Conservation (phyloP, 1,284 basidiomycete genomes). For the Ustilago crameri region DNA sequence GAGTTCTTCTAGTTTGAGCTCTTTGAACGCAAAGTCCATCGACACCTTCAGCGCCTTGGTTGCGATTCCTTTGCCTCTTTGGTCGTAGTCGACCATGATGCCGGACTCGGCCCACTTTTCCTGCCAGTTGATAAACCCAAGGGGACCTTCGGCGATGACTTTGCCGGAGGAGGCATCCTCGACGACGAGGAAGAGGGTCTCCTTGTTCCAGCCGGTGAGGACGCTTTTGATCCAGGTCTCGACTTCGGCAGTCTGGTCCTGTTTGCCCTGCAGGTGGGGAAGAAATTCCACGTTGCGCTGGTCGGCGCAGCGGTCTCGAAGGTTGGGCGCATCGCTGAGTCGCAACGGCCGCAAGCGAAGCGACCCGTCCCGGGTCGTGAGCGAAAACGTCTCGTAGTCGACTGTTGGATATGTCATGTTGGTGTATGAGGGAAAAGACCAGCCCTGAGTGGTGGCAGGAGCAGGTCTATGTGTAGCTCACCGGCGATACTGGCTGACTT, state of each 20-base stretch:
- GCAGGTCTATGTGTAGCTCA: no score
- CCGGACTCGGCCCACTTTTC: slow-evolving; percentile 19
- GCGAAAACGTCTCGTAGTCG: slow-evolving; percentile 15
- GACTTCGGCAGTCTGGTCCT: slow-evolving; percentile 29
- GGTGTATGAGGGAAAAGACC: not conserved
- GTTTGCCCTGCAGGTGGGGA: slow-evolving; percentile 33
- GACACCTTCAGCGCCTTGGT: slow-evolving; percentile 21
- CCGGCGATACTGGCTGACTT: no score
- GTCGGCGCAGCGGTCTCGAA: slow-evolving; percentile 33
- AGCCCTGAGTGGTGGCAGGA: not conserved
- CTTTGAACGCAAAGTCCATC: slow-evolving; percentile 38
- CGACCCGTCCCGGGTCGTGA: not conserved
- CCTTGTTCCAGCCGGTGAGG: slow-evolving; percentile 29
- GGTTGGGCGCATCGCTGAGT: slow-evolving; percentile 27
- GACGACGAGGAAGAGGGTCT: slow-evolving; percentile 34
- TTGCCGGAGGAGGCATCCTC: slow-evolving; percentile 4
- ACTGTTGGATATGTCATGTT: slow-evolving; percentile 31
- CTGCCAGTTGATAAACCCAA: slow-evolving; percentile 30
- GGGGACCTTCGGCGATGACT: slow-evolving; percentile 32
- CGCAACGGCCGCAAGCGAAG: slow-evolving; percentile 19
- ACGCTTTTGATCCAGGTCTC: slow-evolving; percentile 25
- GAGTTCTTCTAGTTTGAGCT: slow-evolving; percentile 15
- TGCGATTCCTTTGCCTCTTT: slow-evolving; percentile 11
- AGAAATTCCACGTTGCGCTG: slow-evolving; percentile 23
- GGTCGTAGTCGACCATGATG: slow-evolving; percentile 31